Percentiles rank a stretch among this genome's conserved stretches.
phyloP scores from a whole-genome alignment of 1,139 yeast genomes.

The Geotrichum carabidarum region DNA sequence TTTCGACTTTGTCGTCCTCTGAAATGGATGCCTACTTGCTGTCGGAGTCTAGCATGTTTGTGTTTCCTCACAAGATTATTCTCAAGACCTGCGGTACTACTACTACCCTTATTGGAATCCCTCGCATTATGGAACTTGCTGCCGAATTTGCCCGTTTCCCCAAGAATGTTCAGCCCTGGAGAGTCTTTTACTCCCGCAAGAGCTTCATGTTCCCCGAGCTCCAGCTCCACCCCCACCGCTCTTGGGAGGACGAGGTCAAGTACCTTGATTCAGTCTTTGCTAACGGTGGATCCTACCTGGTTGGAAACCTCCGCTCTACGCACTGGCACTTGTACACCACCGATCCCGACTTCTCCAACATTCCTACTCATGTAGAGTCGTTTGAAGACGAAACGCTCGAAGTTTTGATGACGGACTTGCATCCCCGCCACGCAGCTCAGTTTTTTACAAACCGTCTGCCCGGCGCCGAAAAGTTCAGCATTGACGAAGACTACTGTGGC shows the following conservation, averaged over 20 bases:
- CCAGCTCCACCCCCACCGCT: slow-evolving; percentile 75
- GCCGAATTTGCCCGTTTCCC: slow-evolving; percentile 36
- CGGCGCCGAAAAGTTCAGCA: slow-evolving; percentile 29
- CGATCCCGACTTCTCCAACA: slow-evolving; percentile 27
- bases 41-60: slow-evolving; percentile 87
- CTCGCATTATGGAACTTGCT: slow-evolving; percentile 53
- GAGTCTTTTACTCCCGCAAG: slow-evolving; percentile 85
- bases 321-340: slow-evolving; percentile 90
- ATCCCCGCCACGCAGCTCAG: slow-evolving; percentile 52
- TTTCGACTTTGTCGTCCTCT: slow-evolving; percentile 67
- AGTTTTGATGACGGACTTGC: slow-evolving; percentile 83
- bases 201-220: slow-evolving; percentile 87
- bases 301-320: slow-evolving; percentile 74
- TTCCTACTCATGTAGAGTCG: slow-evolving; percentile 15
- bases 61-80: slow-evolving; percentile 76
- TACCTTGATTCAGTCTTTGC: slow-evolving; percentile 61
- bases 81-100: slow-evolving; percentile 97
- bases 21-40: slow-evolving; percentile 77
- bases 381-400: slow-evolving; percentile 74
- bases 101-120: slow-evolving; percentile 75
- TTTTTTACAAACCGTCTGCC: slow-evolving; percentile 59
- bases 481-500: slow-evolving; percentile 35
- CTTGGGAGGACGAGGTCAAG: slow-evolving; percentile 77
- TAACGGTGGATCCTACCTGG: slow-evolving; percentile 64
- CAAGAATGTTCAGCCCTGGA: slow-evolving; percentile 43